Evolutionary conservation across 768 basidiomycete genomes (phyloP).

Genomic region (Kwoniella sp.): DNA sequence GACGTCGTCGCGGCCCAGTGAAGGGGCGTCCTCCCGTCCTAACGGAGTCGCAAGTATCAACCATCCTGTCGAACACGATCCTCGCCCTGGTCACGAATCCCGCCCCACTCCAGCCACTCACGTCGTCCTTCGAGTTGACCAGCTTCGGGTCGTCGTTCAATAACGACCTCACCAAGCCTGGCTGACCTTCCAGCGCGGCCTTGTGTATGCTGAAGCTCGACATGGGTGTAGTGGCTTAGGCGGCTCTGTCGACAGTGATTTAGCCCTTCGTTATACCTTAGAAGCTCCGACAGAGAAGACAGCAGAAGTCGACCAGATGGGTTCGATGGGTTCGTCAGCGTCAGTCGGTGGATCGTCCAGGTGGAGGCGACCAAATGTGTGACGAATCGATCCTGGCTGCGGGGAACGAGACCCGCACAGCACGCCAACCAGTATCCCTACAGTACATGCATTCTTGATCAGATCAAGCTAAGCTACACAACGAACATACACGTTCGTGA

Average conservation of each 20-base stretch:
- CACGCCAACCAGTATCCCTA: too few relatives aligned
- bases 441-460: too few relatives aligned
- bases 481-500: too few relatives aligned
- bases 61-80: not conserved
- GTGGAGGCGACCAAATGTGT: constrained; percentile 10
- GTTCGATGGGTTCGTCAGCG: too few relatives aligned
- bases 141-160: constrained; percentile 40
- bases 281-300: too few relatives aligned
- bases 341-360: constrained; percentile 1
- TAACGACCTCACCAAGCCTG: constrained; percentile 45
- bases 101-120: constrained; percentile 15
- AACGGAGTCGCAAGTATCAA: not conserved
- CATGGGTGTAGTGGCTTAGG: too few relatives aligned
- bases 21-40: constrained; percentile 50
- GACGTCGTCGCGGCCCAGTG: constrained; percentile 49
- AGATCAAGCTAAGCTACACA: too few relatives aligned
- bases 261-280: too few relatives aligned
- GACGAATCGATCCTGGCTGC: too few relatives aligned
- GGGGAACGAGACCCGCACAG: too few relatives aligned
- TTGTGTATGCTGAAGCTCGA: constrained; percentile 47
- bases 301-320: too few relatives aligned
- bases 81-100: not conserved
- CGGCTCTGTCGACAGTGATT: too few relatives aligned
- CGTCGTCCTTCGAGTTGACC: constrained; percentile 47
- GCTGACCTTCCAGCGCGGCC: constrained; percentile 50